These are phyloP conservation scores for Haplosporangium gracile DNA, from an alignment of 192 early-diverging fungal genomes.

Conservation along the genomic window DNA sequence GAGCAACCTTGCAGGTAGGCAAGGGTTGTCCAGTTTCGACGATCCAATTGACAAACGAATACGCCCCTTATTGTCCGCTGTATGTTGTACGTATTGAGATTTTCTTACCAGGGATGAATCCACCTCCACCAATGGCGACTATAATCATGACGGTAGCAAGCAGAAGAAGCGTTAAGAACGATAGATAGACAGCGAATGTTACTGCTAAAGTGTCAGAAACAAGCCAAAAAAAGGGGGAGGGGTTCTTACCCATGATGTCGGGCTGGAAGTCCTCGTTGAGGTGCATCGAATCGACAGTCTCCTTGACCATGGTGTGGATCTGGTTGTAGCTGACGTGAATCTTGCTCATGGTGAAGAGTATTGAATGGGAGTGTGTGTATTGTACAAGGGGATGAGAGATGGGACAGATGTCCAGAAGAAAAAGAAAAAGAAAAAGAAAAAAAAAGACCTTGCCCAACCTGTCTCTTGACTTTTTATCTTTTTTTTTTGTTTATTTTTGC, in stretches of 20 bases:
- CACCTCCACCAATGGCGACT: conserved; percentile 85
- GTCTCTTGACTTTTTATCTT: not conserved
- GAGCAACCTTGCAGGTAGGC: too few relatives aligned
- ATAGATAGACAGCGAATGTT: not conserved
- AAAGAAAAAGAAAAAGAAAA: not conserved
- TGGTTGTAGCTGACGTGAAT: conserved; percentile 71
- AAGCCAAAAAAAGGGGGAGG: not conserved
- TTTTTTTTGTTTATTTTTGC: conserved; percentile 14
- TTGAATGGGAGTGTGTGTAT: not conserved
- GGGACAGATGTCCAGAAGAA: conserved; percentile 37
- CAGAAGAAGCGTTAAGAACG: not conserved
- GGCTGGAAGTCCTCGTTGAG: conserved; percentile 76
- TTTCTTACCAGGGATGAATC: conserved; percentile 79
- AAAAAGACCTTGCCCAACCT: not conserved
- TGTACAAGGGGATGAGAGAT: conserved; percentile 1
- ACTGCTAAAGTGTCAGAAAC: not conserved
- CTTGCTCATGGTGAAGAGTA: conserved; percentile 60
- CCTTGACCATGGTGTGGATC: conserved; percentile 61
- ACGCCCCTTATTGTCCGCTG: not conserved
- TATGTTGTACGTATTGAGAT: too few relatives aligned
- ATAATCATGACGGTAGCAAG: conserved; percentile 17
- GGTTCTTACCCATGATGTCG: conserved; percentile 66
- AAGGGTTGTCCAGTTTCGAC: not conserved
- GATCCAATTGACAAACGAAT: not conserved
- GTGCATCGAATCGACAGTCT: conserved; percentile 67